Conservation (phyloP, 31 red algal genomes). For the Endocladia muricata region DNA sequence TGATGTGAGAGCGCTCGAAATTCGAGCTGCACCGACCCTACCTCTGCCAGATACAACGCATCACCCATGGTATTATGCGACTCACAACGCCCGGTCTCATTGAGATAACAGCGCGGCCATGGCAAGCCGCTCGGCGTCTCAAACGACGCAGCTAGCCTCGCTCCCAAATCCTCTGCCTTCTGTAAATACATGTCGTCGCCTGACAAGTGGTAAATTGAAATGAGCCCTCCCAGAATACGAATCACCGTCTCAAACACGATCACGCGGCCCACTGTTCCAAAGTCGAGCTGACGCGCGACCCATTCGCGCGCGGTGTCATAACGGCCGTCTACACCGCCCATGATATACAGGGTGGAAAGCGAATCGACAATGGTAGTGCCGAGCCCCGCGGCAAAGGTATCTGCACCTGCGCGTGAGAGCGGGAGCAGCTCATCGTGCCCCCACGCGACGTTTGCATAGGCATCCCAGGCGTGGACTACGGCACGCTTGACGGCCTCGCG, state of each 20-base stretch:
- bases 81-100: constrained; percentile 43
- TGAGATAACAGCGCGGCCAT: constrained; percentile 65
- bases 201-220: constrained; percentile 75
- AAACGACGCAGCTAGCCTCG: constrained; percentile 58
- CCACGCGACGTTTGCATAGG: constrained; percentile 37
- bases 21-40: constrained; percentile 72
- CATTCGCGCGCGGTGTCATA: constrained; percentile 43
- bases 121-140: constrained; percentile 44
- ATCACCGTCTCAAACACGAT: constrained; percentile 89
- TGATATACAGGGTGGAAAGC: constrained; percentile 78
- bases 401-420: constrained; percentile 27
- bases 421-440: constrained; percentile 61
- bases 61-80: constrained; percentile 26
- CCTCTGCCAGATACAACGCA: constrained; percentile 52
- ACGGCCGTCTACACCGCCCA: constrained; percentile 66
- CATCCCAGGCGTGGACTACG: constrained; percentile 50
- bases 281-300: constrained; percentile 35
- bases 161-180: constrained; percentile 66
- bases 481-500: constrained; percentile 33
- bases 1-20: constrained; percentile 69
- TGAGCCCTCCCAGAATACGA: constrained; percentile 78
- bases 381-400: constrained; percentile 43
- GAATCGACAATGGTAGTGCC: constrained; percentile 80
- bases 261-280: constrained; percentile 61
- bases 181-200: constrained; percentile 62